A percentile compares a stretch with the other conserved stretches of the same genome.
phyloP scores from a whole-genome alignment of 495 filamentous ascomycete genomes.

The Neurospora intermedia region DNA sequence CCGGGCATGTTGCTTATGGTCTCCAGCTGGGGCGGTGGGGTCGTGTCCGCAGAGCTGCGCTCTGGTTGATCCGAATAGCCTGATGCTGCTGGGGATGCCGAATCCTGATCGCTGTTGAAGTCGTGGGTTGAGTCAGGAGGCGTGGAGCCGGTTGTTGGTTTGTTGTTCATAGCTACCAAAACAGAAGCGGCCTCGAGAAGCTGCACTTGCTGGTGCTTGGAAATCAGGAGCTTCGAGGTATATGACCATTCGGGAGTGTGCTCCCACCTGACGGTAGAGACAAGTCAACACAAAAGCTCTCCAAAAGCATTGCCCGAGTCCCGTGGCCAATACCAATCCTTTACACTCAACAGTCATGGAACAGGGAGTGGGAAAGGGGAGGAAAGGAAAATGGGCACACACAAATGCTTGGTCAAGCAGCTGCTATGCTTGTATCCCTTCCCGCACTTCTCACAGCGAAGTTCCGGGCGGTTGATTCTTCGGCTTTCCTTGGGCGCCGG shows the following conservation, averaged over 20 bases:
- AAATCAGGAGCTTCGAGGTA: slow-evolving; percentile 96
- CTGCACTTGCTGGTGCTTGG: slow-evolving; percentile 98
- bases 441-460: slow-evolving; percentile 96
- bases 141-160: slow-evolving; percentile 38
- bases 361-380: slow-evolving; percentile 30
- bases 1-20: slow-evolving; percentile 27
- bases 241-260: slow-evolving; percentile 97
- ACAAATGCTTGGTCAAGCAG: slow-evolving; percentile 99
- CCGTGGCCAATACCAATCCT: slow-evolving; percentile 9
- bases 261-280: slow-evolving; percentile 76
- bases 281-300: slow-evolving; percentile 28
- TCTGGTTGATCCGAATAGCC: slow-evolving; percentile 69
- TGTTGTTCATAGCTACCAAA: slow-evolving; percentile 79
- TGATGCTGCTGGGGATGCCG: slow-evolving; percentile 66
- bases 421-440: slow-evolving; percentile 99
- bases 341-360: slow-evolving; percentile 18
- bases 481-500: slow-evolving; percentile 66
- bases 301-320: slow-evolving; percentile 10
- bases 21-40: slow-evolving; percentile 53
- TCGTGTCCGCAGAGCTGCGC: slow-evolving; percentile 57
- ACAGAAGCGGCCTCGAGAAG: slow-evolving; percentile 93
- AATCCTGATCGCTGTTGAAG: slow-evolving; percentile 66
- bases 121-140: slow-evolving; percentile 52
- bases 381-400: slow-evolving; percentile 58
- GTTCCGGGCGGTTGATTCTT: slow-evolving; percentile 63